A percentile compares a stretch with the other conserved stretches of the same genome.
phyloP scores from a whole-genome alignment of 2,329 filamentous ascomycete genomes.

The Ophiocordyceps camponoti-saundersi region DNA sequence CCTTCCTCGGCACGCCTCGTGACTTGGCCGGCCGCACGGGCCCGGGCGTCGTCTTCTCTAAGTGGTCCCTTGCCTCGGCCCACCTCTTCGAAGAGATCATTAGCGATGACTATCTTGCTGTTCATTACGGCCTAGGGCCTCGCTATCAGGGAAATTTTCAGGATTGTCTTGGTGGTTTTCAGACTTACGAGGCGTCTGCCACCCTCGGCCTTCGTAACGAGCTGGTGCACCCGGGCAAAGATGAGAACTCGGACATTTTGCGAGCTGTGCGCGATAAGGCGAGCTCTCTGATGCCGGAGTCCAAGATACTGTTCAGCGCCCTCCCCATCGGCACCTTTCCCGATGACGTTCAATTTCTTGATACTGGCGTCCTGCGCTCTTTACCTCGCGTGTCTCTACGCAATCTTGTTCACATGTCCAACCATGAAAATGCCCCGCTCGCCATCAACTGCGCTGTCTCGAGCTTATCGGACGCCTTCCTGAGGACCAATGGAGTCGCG shows the following conservation, averaged over 20 bases:
- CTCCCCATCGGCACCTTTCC: constrained; percentile 66
- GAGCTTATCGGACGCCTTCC: constrained; percentile 76
- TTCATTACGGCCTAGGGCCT: constrained; percentile 77
- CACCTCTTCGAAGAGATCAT: constrained; percentile 77
- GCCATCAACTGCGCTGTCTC: constrained; percentile 81
- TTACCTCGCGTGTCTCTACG: constrained; percentile 59
- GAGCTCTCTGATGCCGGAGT: constrained; percentile 64
- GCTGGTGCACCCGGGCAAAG: constrained; percentile 72
- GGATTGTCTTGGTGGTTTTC: constrained; percentile 86
- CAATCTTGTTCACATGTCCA: constrained; percentile 26
- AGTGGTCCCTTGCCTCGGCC: constrained; percentile 79
- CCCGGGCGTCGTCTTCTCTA: constrained; percentile 54
- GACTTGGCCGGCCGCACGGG: constrained; percentile 67
- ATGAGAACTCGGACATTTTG: constrained; percentile 82
- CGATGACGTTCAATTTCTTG: constrained; percentile 63
- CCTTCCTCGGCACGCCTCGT: constrained; percentile 82
- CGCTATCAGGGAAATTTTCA: constrained; percentile 94
- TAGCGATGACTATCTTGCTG: constrained; percentile 81
- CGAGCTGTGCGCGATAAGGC: constrained; percentile 76
- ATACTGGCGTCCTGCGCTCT: constrained; percentile 58
- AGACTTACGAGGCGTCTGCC: constrained; percentile 89
- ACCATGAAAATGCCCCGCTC: constrained; percentile 47
- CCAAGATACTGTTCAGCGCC: constrained; percentile 66
- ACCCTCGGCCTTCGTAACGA: constrained; percentile 84
- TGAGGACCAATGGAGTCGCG: constrained; percentile 62